Evolutionary conservation across 495 filamentous ascomycete genomes (phyloP).

Genomic region (Talaromyces wortmannii): DNA sequence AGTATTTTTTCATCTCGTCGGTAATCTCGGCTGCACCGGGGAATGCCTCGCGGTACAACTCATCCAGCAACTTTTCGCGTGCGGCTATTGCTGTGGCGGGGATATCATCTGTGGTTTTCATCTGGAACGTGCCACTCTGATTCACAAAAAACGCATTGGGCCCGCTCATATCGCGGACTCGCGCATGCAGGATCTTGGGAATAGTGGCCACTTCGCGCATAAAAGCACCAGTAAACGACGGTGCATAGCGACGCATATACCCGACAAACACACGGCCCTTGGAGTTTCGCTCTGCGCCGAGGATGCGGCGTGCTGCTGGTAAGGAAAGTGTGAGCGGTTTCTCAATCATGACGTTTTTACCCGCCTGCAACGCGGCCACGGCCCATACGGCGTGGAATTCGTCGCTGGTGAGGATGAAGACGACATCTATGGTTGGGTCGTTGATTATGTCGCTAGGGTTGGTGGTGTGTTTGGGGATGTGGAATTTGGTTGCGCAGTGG

Average conservation of each 20-base stretch:
- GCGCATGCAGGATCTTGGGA: slow-evolving; percentile 44
- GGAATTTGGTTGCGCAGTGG: slow-evolving; percentile 20
- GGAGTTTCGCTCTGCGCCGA: slow-evolving; percentile 29
- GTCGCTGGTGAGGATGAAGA: slow-evolving; percentile 45
- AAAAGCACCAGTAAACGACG: slow-evolving; percentile 39
- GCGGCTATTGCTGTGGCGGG: slow-evolving; percentile 12
- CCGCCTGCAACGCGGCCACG: slow-evolving; percentile 38
- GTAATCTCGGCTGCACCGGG: slow-evolving; percentile 11
- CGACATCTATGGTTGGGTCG: slow-evolving; percentile 34
- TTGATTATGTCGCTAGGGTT: slow-evolving; percentile 16
- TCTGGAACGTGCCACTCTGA: slow-evolving; percentile 41
- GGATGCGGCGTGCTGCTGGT: slow-evolving; percentile 29
- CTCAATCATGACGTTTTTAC: slow-evolving; percentile 50
- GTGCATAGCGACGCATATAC: slow-evolving; percentile 47
- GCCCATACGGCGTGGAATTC: slow-evolving; percentile 43
- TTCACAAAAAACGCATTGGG: slow-evolving; percentile 37
- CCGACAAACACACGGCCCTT: slow-evolving; percentile 44
- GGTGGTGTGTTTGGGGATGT: slow-evolving; percentile 13
- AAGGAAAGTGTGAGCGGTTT: slow-evolving; percentile 43
- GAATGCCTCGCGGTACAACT: slow-evolving; percentile 16
- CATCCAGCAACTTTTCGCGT: slow-evolving; percentile 11
- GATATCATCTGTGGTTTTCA: slow-evolving; percentile 24
- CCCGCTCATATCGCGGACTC: slow-evolving; percentile 47
- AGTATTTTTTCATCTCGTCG: slow-evolving; percentile 22
- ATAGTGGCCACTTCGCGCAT: slow-evolving; percentile 35